Conservation (phyloP, 2,329 filamentous ascomycete species). For the Mycosphaerelloides madeirae region DNA sequence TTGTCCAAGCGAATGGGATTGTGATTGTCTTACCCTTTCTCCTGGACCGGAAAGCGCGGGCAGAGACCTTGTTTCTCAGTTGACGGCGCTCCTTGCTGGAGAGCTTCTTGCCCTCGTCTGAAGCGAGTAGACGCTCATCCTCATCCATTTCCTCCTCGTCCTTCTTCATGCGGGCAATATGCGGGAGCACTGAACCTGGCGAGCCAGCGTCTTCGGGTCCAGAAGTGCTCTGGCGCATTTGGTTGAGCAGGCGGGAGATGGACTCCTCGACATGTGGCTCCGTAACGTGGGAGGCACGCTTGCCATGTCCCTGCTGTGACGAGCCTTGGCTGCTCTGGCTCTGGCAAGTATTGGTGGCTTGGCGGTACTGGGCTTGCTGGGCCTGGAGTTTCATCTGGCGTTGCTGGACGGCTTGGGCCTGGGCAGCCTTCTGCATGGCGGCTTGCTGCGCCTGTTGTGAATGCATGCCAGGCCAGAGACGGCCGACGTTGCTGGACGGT, state of each 20-base stretch:
- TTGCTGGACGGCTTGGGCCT: slow-evolving; percentile 39
- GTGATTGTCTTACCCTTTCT: slow-evolving; percentile 97
- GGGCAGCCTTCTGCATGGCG: slow-evolving; percentile 52
- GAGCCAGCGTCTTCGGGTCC: slow-evolving; percentile 44
- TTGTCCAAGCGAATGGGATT: too few species aligned
- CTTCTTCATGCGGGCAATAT: slow-evolving; percentile 74
- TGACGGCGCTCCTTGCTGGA: slow-evolving; percentile 95
- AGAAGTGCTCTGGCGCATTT: slow-evolving; percentile 72
- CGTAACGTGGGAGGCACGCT: slow-evolving; percentile 40
- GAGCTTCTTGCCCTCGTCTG: slow-evolving; percentile 98
- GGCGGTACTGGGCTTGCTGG: slow-evolving; percentile 36
- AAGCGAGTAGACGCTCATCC: slow-evolving; percentile 88
- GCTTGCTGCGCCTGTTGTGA: slow-evolving; percentile 69
- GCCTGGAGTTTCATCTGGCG: slow-evolving; percentile 46
- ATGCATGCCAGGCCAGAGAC: slow-evolving; percentile 91
- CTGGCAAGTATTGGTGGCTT: slow-evolving; percentile 23
- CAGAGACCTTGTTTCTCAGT: slow-evolving; percentile 97
- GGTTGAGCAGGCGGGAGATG: slow-evolving; percentile 86
- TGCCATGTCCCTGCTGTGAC: slow-evolving; percentile 37
- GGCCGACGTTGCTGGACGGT: slow-evolving; percentile 53
- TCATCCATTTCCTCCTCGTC: slow-evolving; percentile 99
- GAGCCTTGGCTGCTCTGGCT: slow-evolving; percentile 26
- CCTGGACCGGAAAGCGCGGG: slow-evolving; percentile 92
- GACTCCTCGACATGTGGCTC: slow-evolving; percentile 68
- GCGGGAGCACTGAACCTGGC: slow-evolving; percentile 49